Conservation (phyloP, 106 monocot species). For the Acorus calamus region DNA sequence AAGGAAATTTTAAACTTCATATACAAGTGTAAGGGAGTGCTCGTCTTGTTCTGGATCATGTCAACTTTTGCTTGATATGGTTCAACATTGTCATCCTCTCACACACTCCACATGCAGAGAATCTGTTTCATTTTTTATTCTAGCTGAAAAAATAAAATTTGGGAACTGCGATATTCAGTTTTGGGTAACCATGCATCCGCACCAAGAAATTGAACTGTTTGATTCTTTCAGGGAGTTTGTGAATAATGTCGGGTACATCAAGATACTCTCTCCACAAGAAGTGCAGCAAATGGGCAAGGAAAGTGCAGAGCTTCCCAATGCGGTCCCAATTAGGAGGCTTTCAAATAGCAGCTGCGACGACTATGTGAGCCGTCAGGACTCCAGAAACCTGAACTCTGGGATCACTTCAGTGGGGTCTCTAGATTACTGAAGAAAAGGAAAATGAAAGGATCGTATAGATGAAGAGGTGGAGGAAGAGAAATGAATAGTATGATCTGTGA, state of each 20-base stretch:
- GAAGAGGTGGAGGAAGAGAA: no score
- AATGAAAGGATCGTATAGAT: neutral
- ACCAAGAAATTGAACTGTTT: neutral
- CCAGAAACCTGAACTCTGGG: slow-evolving; percentile 39
- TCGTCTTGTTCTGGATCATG: no score
- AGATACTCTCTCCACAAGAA: slow-evolving; percentile 89
- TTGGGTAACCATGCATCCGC: no score
- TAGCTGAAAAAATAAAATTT: no score
- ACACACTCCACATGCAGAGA: no score
- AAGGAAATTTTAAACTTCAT: no score
- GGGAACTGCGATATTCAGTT: no score
- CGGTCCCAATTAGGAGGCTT: slow-evolving; percentile 39
- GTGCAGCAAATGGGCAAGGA: slow-evolving; percentile 81
- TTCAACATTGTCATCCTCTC: no score
- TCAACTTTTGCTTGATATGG: no score
- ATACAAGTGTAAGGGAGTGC: no score
- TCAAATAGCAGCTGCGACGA: slow-evolving; percentile 30
- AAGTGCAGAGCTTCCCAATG: slow-evolving; percentile 25
- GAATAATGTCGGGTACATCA: slow-evolving; percentile 80
- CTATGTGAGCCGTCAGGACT: slow-evolving; percentile 33
- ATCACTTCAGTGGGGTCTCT: slow-evolving; percentile 50
- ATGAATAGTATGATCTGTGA: no score
- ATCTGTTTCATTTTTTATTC: no score
- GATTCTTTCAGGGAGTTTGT: slow-evolving; percentile 72
- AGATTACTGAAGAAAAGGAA: slow-evolving; percentile 29